A percentile compares a stretch with the other conserved stretches of the same genome.
phyloP scores from a whole-genome alignment of 352 stramenopile genomes.

The Globisporangium rhizosaccharum region DNA sequence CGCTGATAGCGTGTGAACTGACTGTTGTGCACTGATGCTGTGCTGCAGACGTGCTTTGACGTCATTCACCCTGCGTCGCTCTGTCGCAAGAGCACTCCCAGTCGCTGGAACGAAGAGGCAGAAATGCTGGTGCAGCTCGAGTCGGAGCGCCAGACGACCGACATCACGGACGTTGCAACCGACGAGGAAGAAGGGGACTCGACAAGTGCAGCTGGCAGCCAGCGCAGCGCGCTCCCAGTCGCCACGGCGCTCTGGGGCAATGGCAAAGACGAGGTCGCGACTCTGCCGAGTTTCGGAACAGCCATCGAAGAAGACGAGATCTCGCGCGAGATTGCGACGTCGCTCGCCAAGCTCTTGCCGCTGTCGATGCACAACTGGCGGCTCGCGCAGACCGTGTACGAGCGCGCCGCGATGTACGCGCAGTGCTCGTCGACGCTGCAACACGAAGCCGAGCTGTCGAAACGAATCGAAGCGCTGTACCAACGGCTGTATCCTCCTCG shows the following conservation, averaged over 20 bases:
- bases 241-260: conserved; percentile 11
- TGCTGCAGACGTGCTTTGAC: conserved; percentile 14
- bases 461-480: conserved; percentile 56
- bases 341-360: conserved; percentile 44
- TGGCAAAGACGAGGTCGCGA: conserved; percentile 10
- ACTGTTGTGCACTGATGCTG: neutral
- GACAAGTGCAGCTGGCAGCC: neutral
- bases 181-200: neutral
- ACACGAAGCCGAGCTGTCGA: conserved; percentile 29
- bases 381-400: conserved; percentile 47
- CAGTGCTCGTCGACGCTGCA: conserved; percentile 48
- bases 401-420: conserved; percentile 45
- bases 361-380: conserved; percentile 74
- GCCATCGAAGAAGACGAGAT: conserved; percentile 78
- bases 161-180: conserved; percentile 2
- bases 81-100: conserved; percentile 17
- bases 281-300: conserved; percentile 38
- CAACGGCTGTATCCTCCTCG: conserved; percentile 37
- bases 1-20: neutral
- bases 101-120: conserved; percentile 44
- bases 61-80: conserved; percentile 43
- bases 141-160: conserved; percentile 14
- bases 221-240: conserved; percentile 1
- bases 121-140: conserved; percentile 17
- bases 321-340: conserved; percentile 40